Conservation (phyloP, 208 protist genomes). For the Polymyxa betae region DNA sequence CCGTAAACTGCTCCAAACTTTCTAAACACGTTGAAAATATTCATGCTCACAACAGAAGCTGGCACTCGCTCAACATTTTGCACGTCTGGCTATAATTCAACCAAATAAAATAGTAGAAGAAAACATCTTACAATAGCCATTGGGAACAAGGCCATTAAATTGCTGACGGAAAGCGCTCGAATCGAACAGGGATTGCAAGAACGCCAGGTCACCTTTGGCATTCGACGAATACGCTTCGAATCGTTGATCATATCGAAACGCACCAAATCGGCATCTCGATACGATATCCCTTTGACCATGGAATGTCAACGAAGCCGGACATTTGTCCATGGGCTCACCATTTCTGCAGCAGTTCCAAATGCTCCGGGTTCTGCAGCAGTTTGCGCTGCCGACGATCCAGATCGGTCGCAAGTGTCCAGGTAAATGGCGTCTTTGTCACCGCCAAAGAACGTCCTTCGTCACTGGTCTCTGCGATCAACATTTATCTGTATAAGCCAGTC, state of each 20-base stretch:
- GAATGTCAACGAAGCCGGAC: too few relatives aligned
- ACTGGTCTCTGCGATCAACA: too few relatives aligned
- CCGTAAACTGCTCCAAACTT: background rate
- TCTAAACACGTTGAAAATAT: background rate
- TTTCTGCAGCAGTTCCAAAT: too few relatives aligned
- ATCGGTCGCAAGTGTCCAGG: too few relatives aligned
- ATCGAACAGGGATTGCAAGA: conserved; percentile 13
- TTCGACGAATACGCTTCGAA: background rate
- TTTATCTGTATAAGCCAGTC: too few relatives aligned
- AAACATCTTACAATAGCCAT: background rate
- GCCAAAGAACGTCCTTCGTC: too few relatives aligned
- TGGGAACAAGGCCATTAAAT: background rate
- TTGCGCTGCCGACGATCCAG: too few relatives aligned
- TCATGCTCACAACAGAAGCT: background rate
- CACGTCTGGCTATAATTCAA: background rate
- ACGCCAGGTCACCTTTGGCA: background rate
- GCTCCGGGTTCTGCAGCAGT: too few relatives aligned
- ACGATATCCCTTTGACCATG: conserved; percentile 37
- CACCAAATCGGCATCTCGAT: background rate
- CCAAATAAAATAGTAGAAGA: background rate
- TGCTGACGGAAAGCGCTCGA: background rate
- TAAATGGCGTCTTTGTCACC: too few relatives aligned
- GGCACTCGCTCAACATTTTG: background rate
- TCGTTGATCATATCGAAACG: conserved; percentile 25
- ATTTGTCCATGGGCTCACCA: too few relatives aligned